Evolutionary conservation across 140 eudicot species (phyloP), one percentile per base, ranked within the genome.

Genomic region (Anethum foeniculum): DNA sequence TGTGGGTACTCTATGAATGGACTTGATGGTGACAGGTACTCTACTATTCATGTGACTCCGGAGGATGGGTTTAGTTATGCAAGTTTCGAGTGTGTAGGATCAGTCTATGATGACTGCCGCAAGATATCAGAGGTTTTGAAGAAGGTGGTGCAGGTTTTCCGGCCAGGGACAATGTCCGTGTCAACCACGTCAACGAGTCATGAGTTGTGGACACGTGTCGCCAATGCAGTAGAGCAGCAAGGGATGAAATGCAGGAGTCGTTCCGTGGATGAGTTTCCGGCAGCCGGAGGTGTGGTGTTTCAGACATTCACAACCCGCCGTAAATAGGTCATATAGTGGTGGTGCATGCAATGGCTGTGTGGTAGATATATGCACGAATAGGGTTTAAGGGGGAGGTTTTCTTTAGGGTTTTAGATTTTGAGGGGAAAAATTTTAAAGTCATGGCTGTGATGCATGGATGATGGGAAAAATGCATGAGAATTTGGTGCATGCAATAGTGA

Each of bases 1-100:
- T 93, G 98, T 60, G 98, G 98, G 27, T 91, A 93, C 71, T 93
- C 98, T 1, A 93, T 93, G 98, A 93, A 93, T 27, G 98, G 98
- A 3, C 65, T 93, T 14, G 93, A 86, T 28, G 87, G 87, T 3
- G 88, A 85, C 5, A 88, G 97, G 56, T 93, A 93, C 77, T 93
- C 98, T 0, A 93, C 98, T 0, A 92, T 93, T 65, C 98, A 93
- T 69, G 98, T 93, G 39, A 93, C 98, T 7, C 98, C 98, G 0
- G 98, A 91, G 77, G 97, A 93, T 2, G 98, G 97, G 13, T 93
- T 89, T 68, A 93, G 98, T 48, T 93, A 93, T 46, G 98, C 97
- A 0, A 93, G 98, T 78, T 93, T 86, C 52, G 98, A 93, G 82
- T 93, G 94, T 30, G 88, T 91, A 0, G 94, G 87, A 14, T 85